phyloP scores from a whole-genome alignment of 371 early-diverging fungal species.

The Mucor lusitanicus region DNA sequence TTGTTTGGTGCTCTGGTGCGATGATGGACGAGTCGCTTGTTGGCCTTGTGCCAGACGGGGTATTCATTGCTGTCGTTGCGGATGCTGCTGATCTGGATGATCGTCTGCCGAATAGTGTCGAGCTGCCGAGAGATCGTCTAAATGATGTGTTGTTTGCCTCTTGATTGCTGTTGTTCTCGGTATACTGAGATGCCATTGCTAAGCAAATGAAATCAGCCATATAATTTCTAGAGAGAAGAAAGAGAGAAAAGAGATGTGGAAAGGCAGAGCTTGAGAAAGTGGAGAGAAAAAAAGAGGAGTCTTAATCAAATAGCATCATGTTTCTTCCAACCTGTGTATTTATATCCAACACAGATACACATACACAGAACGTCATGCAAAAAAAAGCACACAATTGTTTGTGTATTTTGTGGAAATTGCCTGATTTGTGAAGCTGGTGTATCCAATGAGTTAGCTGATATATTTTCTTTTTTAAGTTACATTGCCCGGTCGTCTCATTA shows the following conservation, averaged over 20 bases:
- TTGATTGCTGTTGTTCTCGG: conserved; percentile 8
- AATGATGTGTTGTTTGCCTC: conserved; percentile 9
- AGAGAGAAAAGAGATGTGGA: not conserved
- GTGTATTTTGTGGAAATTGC: not conserved
- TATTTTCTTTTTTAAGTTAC: not conserved
- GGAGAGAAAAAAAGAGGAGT: not conserved
- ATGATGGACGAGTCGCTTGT: conserved; percentile 10
- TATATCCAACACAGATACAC: not conserved
- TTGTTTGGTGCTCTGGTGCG: conserved; percentile 5
- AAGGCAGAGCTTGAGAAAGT: not conserved
- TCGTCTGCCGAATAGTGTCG: conserved; percentile 18
- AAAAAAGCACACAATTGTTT: not conserved
- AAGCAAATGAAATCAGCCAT: conserved; percentile 34
- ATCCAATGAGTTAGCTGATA: not conserved
- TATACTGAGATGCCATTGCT: conserved; percentile 27
- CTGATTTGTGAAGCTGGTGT: not conserved
- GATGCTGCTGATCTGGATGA: conserved; percentile 5
- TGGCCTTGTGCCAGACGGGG: not conserved
- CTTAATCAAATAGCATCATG: not conserved
- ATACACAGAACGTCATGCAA: conserved; percentile 12
- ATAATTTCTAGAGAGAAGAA: not conserved
- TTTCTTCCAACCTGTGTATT: not conserved
- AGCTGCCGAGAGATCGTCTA: conserved; percentile 18
- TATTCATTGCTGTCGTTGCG: not conserved
- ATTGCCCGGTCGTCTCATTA: conserved; percentile 5